These are phyloP conservation scores for Aspergillus proliferans DNA, from an alignment of 2,329 filamentous ascomycete species.

Conservation along the genomic window DNA sequence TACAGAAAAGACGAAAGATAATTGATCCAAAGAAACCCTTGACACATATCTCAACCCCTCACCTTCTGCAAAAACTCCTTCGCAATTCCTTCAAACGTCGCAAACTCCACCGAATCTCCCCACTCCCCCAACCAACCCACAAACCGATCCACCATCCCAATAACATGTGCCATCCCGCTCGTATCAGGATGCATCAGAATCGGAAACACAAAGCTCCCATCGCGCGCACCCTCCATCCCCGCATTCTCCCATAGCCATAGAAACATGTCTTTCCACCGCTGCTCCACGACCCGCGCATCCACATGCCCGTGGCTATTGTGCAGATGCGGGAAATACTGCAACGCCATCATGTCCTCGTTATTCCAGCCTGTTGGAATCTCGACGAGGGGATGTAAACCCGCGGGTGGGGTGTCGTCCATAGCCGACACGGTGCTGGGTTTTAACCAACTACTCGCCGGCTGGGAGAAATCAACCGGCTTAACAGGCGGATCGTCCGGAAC, in stretches of 20 bases:
- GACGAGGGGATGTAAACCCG: constrained; percentile 15
- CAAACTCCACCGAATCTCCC: constrained; percentile 13
- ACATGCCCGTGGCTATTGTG: constrained; percentile 51
- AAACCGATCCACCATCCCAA: constrained; percentile 47
- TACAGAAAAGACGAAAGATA: too few relatives aligned
- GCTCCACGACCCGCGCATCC: constrained; percentile 48
- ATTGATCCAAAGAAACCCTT: too few relatives aligned
- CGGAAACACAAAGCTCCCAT: constrained; percentile 33
- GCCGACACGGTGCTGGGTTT: constrained; percentile 18
- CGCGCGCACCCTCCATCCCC: constrained; percentile 6
- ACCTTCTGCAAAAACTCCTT: too few relatives aligned
- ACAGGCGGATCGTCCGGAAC: constrained; percentile 25
- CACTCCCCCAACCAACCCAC: constrained; percentile 40
- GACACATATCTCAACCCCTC: too few relatives aligned
- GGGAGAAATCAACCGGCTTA: constrained; percentile 28
- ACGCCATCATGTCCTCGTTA: constrained; percentile 31
- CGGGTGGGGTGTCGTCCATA: constrained; percentile 2
- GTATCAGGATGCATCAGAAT: constrained; percentile 49
- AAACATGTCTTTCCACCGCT: constrained; percentile 54
- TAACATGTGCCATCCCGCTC: constrained; percentile 50
- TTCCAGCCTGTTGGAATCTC: constrained; percentile 32
- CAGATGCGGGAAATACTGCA: constrained; percentile 31
- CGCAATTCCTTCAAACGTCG: neutral
- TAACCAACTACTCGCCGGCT: constrained; percentile 32
- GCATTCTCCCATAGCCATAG: constrained; percentile 44